Base-by-base conservation (phyloP, 1,284 basidiomycete species). In the Fomitiporia mediterranea region DNA sequence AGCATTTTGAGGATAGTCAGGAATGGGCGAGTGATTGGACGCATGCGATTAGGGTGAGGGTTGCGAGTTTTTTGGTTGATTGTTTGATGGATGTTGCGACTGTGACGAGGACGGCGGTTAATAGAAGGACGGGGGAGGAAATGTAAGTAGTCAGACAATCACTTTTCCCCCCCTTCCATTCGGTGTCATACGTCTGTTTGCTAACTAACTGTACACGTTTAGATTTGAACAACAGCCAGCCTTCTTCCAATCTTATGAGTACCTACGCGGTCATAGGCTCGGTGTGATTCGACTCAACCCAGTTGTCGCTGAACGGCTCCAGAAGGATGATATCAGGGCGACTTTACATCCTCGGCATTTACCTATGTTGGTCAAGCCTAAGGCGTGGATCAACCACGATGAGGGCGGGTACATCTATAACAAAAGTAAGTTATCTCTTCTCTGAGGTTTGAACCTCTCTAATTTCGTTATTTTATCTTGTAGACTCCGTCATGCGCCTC, bases 331-430 rank as follows among this genome's bases (percentile, higher is more conserved):
- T 35, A 68, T 95, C 4, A 73, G 78, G n/a, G 82, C 87, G 52
- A 85, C 90, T 0, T 74, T 98, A 8, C 93, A 96, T 69, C 94
- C 96, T 13, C 89, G 95, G 6, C 92, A 97, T 69, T 77, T 99
- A 44, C 96, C 96, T 6, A 99, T 99, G 96, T 79, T 99, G 1
- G 83, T 97, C 21, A 86, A 86, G 57, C 96, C 97, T 0, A 86
- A 86, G 63, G 90, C 91, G 0, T 99, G 96, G 96, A 69, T 89
- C 0, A 77, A 76, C 56, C 80, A 86, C 65, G 82, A 91, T 59
- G 76, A 87, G 40, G 97, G 96, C 13, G 93, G 89, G 1, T 98
- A 98, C 70, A 73, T 95, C 32, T 82, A 83, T 58, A 89, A 87
- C 66, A 81, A 78, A 61, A 81, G 89, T 91, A 62, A 56, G 82